Conservation (phyloP, 2,329 filamentous ascomycete genomes). For the Colletotrichum camelliae region DNA sequence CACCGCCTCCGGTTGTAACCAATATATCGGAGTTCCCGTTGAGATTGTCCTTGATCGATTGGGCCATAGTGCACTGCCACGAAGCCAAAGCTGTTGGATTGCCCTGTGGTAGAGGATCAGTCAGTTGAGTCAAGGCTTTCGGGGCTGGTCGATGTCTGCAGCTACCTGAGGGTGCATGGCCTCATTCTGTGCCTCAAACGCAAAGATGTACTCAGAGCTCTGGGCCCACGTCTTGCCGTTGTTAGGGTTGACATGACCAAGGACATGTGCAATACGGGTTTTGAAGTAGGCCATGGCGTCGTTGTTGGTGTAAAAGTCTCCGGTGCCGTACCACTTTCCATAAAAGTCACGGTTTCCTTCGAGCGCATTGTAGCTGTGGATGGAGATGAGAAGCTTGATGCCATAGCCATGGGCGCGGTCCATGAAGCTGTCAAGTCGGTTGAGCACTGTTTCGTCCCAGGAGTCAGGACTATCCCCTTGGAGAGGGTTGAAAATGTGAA, state of each 20-base stretch:
- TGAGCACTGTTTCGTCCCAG: conserved; percentile 23
- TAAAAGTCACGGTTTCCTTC: conserved; percentile 11
- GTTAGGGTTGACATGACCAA: conserved; percentile 14
- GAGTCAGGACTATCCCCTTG: conserved; percentile 5
- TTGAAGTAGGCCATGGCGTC: conserved; percentile 17
- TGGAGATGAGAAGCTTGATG: conserved; percentile 22
- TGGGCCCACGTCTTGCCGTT: conserved; percentile 23
- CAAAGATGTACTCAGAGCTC: conserved; percentile 28
- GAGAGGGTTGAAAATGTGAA: background rate
- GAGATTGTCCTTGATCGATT: conserved; percentile 26
- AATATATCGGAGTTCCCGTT: conserved; percentile 21
- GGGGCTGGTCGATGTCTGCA: background rate
- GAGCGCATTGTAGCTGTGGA: conserved; percentile 22
- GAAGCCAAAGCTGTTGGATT: conserved; percentile 18
- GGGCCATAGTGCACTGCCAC: conserved; percentile 29
- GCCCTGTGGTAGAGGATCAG: conserved; percentile 1
- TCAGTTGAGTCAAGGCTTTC: background rate
- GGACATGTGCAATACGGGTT: conserved; percentile 13
- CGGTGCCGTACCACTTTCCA: conserved; percentile 20
- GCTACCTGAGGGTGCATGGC: conserved; percentile 25
- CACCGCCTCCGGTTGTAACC: conserved; percentile 25
- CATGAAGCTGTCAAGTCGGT: conserved; percentile 21
- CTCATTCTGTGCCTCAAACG: conserved; percentile 28
- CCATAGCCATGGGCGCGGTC: conserved; percentile 13
- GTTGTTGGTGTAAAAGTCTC: conserved; percentile 14